Evolutionary conservation across 306 rosid genomes (phyloP), one percentile per base, ranked within the genome.

Genomic region (Betula pendula): DNA sequence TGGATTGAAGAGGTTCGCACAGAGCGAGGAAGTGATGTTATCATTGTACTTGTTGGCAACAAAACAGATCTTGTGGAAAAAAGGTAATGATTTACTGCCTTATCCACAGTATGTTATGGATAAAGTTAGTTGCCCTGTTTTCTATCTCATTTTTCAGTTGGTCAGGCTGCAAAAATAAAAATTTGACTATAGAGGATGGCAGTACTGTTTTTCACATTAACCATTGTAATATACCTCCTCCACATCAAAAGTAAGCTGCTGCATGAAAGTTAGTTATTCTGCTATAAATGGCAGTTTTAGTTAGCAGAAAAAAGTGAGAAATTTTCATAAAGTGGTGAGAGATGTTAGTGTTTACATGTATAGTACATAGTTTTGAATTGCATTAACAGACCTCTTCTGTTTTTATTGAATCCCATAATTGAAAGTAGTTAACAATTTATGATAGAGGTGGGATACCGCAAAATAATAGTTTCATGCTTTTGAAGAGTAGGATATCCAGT

Each of bases 1-100:
- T 93, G 98, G 96, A 91, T 93, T 70, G 98, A 93, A 85, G 94
- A 93, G 87, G 98, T 93, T 77, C 91, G 94, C 35, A 89, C 94
- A 68, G 98, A 93, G 85, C 78, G 94, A 79, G 98, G 96, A 58
- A 86, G 88, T 8, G 98, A 93, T 85, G 98, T 93, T 42, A 93
- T 93, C 76, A 85, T 93, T 77, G 94, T 90, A 76, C 90, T 93
- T 77, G 97, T 90, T 77, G 94, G 96, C 62, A 93, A 93, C 87
- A 93, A 93, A 86, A 93, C 98, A 27, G 95, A 93, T 75, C 96
- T 93, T 79, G 96, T 93, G 77, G 98, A 93, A 69, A 93, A 93
- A 84, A 93, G 98, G 98, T 93, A 89, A 75, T 75, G 51, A 29
- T 35, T 52, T 72, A 49, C 55, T 60, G 22, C 68, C 40, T n/a